Evolutionary conservation across 225 moss, liverwort and hornwort genomes (phyloP), one percentile per base, ranked within the genome.

Genomic region (Sphagnum contortum): DNA sequence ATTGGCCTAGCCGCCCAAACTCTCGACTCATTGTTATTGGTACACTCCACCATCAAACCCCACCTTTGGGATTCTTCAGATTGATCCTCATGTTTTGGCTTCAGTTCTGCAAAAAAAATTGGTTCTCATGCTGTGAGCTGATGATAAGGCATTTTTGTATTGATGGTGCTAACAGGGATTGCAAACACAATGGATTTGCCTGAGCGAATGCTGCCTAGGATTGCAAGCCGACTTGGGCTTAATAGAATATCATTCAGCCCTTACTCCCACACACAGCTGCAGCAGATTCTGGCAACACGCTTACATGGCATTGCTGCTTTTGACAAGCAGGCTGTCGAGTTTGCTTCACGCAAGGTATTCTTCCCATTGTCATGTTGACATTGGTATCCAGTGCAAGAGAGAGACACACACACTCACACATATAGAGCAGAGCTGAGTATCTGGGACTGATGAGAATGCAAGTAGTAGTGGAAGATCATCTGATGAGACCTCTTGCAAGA

Each of bases 171-270:
- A 68, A 72, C 80, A 98, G 98, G 93, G 70, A 93, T 98, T 73
- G 93, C 98, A 8, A 98, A 98, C 65, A 98, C 98, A 5, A 93
- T 98, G 92, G 98, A 98, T 72, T 80, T 98, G 77, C 98, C 98
- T 56, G 98, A 98, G 81, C 89, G 93, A 66, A 81, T 98, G 98
- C 64, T 93, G 49, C 98, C 98, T 54, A 87, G 89, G 54, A 91
- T 98, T 69, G 89, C 87, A 47, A 98, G 98, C 73, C 89, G 98
- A n/a, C 79, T 98, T 74, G 98, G 98, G 48, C 77, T 95, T 46
- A 89, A 91, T 54, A 72, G 98, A 68, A 84, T 98, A 61, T 93
- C 93, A 6, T 98, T 98, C 48, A 81, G 83, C 65, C 98, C 98
- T 2, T 98, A 98, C 71, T 79, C 91, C 54, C 91, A 98, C 72